Evolutionary conservation across 805 yeast species (phyloP).

Genomic region (Starmerella vaccinii): DNA sequence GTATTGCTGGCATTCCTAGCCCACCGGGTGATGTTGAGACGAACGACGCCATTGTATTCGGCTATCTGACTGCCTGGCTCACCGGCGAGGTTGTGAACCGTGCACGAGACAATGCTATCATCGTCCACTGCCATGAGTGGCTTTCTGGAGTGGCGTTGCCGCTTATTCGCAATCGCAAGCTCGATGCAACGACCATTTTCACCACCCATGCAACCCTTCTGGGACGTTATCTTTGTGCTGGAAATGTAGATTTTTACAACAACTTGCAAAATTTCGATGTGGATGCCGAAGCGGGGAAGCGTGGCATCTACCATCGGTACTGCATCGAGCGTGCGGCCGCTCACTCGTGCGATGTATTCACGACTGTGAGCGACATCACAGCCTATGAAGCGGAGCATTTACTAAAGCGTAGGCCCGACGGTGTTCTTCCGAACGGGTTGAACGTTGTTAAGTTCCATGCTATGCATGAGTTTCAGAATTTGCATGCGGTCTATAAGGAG

Average conservation of each 20-base stretch:
- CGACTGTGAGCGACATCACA: constrained; percentile 96
- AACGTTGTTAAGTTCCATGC: constrained; percentile 95
- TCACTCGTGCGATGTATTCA: constrained; percentile 90
- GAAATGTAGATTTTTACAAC: constrained; percentile 90
- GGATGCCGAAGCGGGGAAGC: constrained; percentile 94
- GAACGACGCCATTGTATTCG: constrained; percentile 83
- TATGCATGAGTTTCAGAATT: constrained; percentile 93
- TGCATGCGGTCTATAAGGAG: constrained; percentile 84
- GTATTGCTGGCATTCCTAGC: constrained; percentile 80
- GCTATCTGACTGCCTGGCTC: constrained; percentile 94
- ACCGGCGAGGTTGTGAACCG: constrained; percentile 82
- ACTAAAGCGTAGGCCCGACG: constrained; percentile 92
- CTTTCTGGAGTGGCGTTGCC: constrained; percentile 94
- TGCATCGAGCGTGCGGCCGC: constrained; percentile 96
- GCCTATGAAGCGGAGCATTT: constrained; percentile 90
- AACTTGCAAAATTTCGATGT: constrained; percentile 82
- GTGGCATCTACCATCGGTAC: constrained; percentile 94
- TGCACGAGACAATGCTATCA: constrained; percentile 78
- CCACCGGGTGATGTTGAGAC: constrained; percentile 83
- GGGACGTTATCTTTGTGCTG: constrained; percentile 94
- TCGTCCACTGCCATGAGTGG: constrained; percentile 97
- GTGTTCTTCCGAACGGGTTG: constrained; percentile 92
- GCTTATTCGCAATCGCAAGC: constrained; percentile 76
- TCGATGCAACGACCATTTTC: constrained; percentile 89
- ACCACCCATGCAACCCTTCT: constrained; percentile 95